Percentiles rank a stretch among this genome's conserved stretches.
phyloP scores from a whole-genome alignment of 495 filamentous ascomycete species.

The Margaritispora aquatica region DNA sequence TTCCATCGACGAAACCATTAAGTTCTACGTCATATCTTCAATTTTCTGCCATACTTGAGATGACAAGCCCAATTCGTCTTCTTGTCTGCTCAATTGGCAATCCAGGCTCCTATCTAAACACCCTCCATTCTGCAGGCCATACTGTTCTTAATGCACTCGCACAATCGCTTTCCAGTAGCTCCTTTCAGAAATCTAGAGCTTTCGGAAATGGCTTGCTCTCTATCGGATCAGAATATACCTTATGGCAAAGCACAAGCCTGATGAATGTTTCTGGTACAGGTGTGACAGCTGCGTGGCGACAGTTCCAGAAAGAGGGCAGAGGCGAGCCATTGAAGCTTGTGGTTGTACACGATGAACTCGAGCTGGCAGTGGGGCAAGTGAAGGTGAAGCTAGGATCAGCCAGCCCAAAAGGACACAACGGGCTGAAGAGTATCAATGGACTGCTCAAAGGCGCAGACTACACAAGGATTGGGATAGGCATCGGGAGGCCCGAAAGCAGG shows the following conservation, averaged over 20 bases:
- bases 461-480: slow-evolving; percentile 59
- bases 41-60: neutral
- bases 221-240: slow-evolving; percentile 41
- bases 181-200: slow-evolving; percentile 32
- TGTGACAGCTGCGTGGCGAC: slow-evolving; percentile 33
- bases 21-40: no score
- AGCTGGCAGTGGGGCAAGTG: slow-evolving; percentile 53
- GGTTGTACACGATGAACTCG: slow-evolving; percentile 70
- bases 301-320: slow-evolving; percentile 27
- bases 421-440: slow-evolving; percentile 55
- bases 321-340: slow-evolving; percentile 45
- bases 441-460: slow-evolving; percentile 35
- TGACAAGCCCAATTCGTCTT: slow-evolving; percentile 28
- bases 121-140: slow-evolving; percentile 69
- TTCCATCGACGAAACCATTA: no score
- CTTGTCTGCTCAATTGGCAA: slow-evolving; percentile 74
- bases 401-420: slow-evolving; percentile 65
- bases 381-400: slow-evolving; percentile 45
- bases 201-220: slow-evolving; percentile 33
- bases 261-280: slow-evolving; percentile 63
- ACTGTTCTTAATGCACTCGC: slow-evolving; percentile 46
- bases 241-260: slow-evolving; percentile 55
- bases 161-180: slow-evolving; percentile 34
- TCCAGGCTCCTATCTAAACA: slow-evolving; percentile 50
- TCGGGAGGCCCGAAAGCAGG: slow-evolving; percentile 59